Conservation (phyloP, 2,329 filamentous ascomycete genomes). For the Aspergillus quadricinctus region DNA sequence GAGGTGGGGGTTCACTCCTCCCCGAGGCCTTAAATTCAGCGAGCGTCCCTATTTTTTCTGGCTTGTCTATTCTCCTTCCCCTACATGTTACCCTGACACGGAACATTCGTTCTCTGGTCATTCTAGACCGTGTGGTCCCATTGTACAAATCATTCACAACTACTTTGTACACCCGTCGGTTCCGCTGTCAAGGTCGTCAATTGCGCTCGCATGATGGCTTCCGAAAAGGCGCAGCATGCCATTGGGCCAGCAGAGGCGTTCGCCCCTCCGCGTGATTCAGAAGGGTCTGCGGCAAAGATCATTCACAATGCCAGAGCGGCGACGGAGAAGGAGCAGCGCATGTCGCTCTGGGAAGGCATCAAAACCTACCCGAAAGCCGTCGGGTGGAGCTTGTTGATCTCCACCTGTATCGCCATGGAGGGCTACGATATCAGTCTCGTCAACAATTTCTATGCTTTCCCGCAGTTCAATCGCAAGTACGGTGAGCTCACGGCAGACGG, state of each 20-base stretch:
- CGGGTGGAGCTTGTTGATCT: slow-evolving; percentile 77
- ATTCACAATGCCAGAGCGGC: slow-evolving; percentile 41
- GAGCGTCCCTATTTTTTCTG: not conserved
- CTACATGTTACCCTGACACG: not conserved
- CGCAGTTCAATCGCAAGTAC: slow-evolving; percentile 40
- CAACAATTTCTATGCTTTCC: slow-evolving; percentile 67
- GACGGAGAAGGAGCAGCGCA: slow-evolving; percentile 52
- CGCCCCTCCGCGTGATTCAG: slow-evolving; percentile 14
- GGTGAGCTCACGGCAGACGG: slow-evolving; percentile 30
- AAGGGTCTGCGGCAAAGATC: slow-evolving; percentile 28
- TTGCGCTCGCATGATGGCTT: slow-evolving; percentile 19
- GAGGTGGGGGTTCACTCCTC: not conserved
- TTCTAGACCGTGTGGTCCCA: not conserved
- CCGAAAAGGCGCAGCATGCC: slow-evolving; percentile 25
- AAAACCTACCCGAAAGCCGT: slow-evolving; percentile 83
- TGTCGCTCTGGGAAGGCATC: slow-evolving; percentile 72
- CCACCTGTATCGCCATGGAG: slow-evolving; percentile 89
- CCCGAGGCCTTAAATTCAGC: not conserved
- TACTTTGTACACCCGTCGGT: not conserved
- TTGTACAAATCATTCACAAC: not conserved
- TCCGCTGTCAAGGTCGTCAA: not conserved
- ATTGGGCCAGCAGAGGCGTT: slow-evolving; percentile 20
- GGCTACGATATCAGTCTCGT: slow-evolving; percentile 79
- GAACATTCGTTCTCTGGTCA: not conserved
- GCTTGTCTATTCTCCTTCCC: not conserved